Base-by-base conservation (phyloP, 2,329 filamentous ascomycete genomes). In the Colletotrichum lupini region DNA sequence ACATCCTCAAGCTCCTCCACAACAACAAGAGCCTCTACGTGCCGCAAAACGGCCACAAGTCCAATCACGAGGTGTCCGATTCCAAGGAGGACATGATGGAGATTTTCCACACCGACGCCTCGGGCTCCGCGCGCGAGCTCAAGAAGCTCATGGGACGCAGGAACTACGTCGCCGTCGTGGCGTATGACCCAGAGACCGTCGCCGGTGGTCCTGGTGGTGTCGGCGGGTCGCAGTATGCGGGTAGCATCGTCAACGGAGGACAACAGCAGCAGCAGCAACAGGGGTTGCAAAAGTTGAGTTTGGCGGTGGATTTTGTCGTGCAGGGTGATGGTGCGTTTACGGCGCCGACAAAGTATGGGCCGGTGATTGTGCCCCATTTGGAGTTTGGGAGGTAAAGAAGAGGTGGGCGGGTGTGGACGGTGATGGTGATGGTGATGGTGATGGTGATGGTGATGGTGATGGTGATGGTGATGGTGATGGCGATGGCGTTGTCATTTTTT, bases 21-120 rank as follows among this genome's bases (percentile, higher is more conserved):
- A 97, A 93, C 86, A 96, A 95, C 85, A 97, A 96, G 82, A 91
- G 94, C 49, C 91, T 98, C 32, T 99, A 98, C 82, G 89, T 99
- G 67, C 97, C 97, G 0, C 88, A 90, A 67, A 99, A 99, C 82
- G 96, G 96, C 1, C 91, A 95, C 69, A 90, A 90, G 76, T 92
- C 93, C 1, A 93, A 88, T 1, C 91, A 95, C 74, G 89, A 92
- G 76, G 89, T 94, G 1, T 93, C 92, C 1, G 97, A 99, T 81
- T 99, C 97, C 59, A 98, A 99, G 83, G 97, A 99, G 83, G 97
- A 99, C 84, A 99, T 99, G 97, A 97, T 99, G 94, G 97, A 99
- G 86, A 97, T 99, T 77, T 99, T 99, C 89, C 95, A 97, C 79
- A 94, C 93, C 8, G 97, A 99, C 78, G 95, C 97, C 19, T 94